Conservation (phyloP, 2,329 filamentous ascomycete species). For the Diaporthe ampelina region DNA sequence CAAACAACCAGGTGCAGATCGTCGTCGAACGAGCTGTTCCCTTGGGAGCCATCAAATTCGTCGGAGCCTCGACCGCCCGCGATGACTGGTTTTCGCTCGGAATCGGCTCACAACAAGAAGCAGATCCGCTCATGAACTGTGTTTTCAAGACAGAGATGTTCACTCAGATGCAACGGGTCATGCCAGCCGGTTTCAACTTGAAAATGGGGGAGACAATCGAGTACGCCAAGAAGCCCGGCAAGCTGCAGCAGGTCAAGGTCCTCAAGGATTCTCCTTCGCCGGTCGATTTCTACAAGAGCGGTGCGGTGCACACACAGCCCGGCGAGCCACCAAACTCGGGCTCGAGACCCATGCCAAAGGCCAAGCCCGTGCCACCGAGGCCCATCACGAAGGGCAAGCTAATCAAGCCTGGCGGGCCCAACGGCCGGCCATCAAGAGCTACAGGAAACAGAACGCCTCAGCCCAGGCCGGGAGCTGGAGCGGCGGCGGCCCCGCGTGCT, state of each 20-base stretch:
- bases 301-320: conserved; percentile 85
- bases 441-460: conserved; percentile 63
- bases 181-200: conserved; percentile 84
- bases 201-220: conserved; percentile 89
- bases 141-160: conserved; percentile 98
- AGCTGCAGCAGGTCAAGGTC: conserved; percentile 89
- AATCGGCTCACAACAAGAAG: conserved; percentile 88
- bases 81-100: conserved; percentile 98
- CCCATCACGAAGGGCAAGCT: conserved; percentile 95
- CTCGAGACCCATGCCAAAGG: conserved; percentile 88
- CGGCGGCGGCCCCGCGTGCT: conserved; percentile 41
- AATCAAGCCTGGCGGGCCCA: conserved; percentile 89
- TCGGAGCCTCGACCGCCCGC: conserved; percentile 83
- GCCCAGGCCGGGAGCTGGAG: conserved; percentile 56
- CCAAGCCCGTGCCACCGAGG: conserved; percentile 86
- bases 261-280: conserved; percentile 85
- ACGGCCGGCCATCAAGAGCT: conserved; percentile 82
- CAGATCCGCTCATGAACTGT: conserved; percentile 94
- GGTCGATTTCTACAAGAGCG: conserved; percentile 94
- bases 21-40: conserved; percentile 85
- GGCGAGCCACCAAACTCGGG: conserved; percentile 87
- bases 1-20: conserved; percentile 87
- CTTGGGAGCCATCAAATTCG: conserved; percentile 88
- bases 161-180: conserved; percentile 85
- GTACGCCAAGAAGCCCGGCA: conserved; percentile 98